Evolutionary conservation across 148 eudicot species (phyloP).

Genomic region (Heliosperma pusillum): DNA sequence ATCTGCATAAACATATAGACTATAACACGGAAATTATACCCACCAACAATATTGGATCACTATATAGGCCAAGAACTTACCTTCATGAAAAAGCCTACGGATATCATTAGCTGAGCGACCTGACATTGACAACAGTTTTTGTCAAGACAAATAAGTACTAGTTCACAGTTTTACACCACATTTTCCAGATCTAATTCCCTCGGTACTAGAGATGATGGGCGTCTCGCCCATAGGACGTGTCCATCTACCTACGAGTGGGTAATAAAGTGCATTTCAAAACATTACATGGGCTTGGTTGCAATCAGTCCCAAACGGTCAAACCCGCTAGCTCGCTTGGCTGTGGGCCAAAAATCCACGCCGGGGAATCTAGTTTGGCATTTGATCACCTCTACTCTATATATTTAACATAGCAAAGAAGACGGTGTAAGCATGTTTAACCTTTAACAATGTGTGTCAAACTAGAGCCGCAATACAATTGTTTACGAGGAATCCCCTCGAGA

Average conservation of each 20-base stretch:
- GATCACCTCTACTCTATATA: background rate
- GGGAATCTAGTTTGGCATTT: background rate
- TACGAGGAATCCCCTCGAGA: constrained; percentile 9
- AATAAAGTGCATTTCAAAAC: background rate
- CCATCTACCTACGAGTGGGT: background rate
- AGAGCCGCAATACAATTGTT: constrained; percentile 21
- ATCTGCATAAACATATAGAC: constrained; percentile 10
- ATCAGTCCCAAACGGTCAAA: background rate
- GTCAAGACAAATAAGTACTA: background rate
- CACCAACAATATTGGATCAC: background rate
- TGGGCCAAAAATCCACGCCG: background rate
- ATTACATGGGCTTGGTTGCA: background rate
- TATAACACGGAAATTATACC: background rate
- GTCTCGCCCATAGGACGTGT: no score
- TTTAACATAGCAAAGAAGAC: background rate
- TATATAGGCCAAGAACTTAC: background rate
- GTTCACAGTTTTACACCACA: background rate
- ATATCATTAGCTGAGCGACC: constrained; percentile 22
- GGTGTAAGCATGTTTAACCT: constrained; percentile 17
- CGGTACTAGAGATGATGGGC: no score
- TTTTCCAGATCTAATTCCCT: background rate
- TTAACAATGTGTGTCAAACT: constrained; percentile 14
- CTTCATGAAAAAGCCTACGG: constrained; percentile 21
- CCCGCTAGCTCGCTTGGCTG: background rate
- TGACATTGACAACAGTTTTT: background rate